Percentiles rank a stretch among this genome's conserved stretches.
Evolutionary conservation across 1,139 yeast genomes (phyloP).

Genomic region (Barnettozyma hawaiiensis): DNA sequence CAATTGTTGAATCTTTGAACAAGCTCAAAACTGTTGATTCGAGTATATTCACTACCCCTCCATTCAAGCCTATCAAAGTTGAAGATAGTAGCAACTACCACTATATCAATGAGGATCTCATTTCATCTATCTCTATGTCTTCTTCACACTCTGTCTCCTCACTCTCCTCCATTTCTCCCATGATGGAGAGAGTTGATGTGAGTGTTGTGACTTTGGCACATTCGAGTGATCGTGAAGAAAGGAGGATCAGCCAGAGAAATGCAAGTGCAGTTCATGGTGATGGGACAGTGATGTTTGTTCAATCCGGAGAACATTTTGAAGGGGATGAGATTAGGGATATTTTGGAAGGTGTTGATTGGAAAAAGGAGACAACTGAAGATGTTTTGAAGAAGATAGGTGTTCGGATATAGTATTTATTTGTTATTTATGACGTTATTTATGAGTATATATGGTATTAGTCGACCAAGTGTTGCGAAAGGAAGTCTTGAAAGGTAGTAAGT

Average conservation of each 20-base stretch:
- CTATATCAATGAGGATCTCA: background rate
- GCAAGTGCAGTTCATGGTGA: background rate
- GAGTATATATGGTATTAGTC: too few relatives aligned
- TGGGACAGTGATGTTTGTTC: constrained; percentile 1
- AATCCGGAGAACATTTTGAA: background rate
- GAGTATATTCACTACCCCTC: background rate
- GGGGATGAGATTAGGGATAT: constrained; percentile 24
- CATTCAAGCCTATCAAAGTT: background rate
- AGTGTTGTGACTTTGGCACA: background rate
- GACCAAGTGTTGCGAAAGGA: too few relatives aligned
- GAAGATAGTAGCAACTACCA: background rate
- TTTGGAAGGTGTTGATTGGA: constrained; percentile 29
- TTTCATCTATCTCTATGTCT: constrained; percentile 1
- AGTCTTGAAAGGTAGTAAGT: too few relatives aligned
- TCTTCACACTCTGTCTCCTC: constrained; percentile 2
- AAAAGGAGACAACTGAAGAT: constrained; percentile 28
- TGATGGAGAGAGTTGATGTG: background rate
- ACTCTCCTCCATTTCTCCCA: background rate
- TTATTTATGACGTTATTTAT: background rate
- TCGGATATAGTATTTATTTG: constrained; percentile 6
- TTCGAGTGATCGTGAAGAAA: background rate
- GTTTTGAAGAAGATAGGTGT: constrained; percentile 29
- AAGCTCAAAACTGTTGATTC: background rate
- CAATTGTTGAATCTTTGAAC: background rate
- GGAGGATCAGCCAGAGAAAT: background rate